Conservation (phyloP, 768 basidiomycete species). For the Pleurotus sapidus region DNA sequence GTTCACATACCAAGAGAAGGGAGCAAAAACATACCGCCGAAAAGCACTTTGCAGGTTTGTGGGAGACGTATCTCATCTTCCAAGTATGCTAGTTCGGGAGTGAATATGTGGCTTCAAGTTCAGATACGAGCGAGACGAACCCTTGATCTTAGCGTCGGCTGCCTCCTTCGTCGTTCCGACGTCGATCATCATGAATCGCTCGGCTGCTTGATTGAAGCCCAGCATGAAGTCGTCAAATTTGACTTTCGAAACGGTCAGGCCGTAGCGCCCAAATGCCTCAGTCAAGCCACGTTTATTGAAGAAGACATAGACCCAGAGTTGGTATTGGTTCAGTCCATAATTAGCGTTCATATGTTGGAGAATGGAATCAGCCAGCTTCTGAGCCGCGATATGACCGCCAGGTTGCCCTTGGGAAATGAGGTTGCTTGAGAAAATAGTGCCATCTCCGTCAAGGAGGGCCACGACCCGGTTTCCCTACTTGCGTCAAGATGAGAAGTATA, state of each 20-base stretch:
- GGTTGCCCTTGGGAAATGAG: conserved; percentile 52
- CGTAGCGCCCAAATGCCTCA: conserved; percentile 44
- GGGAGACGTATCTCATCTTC: conserved; percentile 61
- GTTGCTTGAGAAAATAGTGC: conserved; percentile 53
- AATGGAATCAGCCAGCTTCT: conserved; percentile 39
- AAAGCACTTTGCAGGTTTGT: conserved; percentile 64
- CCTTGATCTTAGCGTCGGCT: conserved; percentile 75
- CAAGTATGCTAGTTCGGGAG: conserved; percentile 40
- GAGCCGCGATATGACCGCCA: conserved; percentile 58
- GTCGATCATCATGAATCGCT: conserved; percentile 67
- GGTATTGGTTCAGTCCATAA: conserved; percentile 38
- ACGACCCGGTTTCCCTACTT: conserved; percentile 41
- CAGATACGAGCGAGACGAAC: conserved; percentile 30
- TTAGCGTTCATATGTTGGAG: conserved; percentile 29
- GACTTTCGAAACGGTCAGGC: conserved; percentile 29
- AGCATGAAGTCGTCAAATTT: conserved; percentile 63
- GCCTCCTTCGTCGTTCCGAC: conserved; percentile 72
- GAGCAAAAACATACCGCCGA: conserved; percentile 48
- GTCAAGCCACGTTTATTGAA: conserved; percentile 59
- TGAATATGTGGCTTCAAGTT: conserved; percentile 5
- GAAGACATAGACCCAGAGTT: conserved; percentile 63
- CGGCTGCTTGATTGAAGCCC: conserved; percentile 70
- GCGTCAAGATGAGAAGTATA: background rate
- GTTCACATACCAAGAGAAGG: conserved; percentile 4
- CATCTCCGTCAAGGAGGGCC: conserved; percentile 67